Evolutionary conservation across 345 rosid species (phyloP), one percentile per base, ranked within the genome.

Genomic region (Lepidium aucheri): DNA sequence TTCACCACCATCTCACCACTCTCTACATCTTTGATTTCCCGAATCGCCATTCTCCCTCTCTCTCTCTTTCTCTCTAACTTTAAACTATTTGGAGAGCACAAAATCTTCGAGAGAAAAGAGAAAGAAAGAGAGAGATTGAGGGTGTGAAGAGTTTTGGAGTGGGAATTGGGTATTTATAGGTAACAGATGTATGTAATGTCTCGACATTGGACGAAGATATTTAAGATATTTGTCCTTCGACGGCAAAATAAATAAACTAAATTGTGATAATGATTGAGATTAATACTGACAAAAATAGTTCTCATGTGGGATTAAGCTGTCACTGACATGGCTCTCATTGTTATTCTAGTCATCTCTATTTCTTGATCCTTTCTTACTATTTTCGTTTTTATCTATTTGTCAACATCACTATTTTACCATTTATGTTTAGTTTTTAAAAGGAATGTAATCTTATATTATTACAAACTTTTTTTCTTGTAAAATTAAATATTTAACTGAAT

Each of bases 11-110:
- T 61, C 32, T 75, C 87, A 28, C 84, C 86, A 41, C 70, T 56
- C 59, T 83, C 90, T 0, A 77, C 74, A 77, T 86, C 91, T 53
- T 74, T 75, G 34, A 20, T 13, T 15, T 80, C 76, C 60, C 32
- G 70, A 54, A 74, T 77, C 13, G 87, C 78, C 96, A 91, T 67
- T 15, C 51, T 33, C 39, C 42, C 36, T 44, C 13, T 51, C 24
- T 22, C n/a, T n/a, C n/a, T n/a, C n/a, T n/a, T n/a, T 46, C 36
- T 44, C 13, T 51, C 24, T 22, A n/a, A 28, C 20, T 33, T 18
- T 40, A 39, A 56, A 41, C 36, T 49, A 22, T 74, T 26, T 28
- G 41, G 40, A 50, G 57, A 45, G 47, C 36, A 33, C n/a, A 1
- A 40, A 14, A 13, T 0, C 3, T 43, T 24, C 9, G 5, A 40